Base-by-base conservation (phyloP, 129 eudicot species). In the Lactuca saligna region DNA sequence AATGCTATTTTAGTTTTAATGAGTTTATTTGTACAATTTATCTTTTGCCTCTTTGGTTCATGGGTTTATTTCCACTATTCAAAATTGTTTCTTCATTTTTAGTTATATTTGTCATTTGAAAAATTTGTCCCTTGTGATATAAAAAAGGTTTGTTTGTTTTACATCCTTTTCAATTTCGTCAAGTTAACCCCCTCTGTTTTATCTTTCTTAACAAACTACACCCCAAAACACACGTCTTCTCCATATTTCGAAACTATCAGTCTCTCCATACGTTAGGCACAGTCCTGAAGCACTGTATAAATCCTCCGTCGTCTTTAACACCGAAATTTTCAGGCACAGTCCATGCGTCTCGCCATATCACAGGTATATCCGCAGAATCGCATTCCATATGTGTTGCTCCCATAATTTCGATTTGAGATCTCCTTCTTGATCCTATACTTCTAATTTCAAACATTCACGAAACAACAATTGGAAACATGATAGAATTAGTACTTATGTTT, bases 391-490 rank as follows among this genome's bases (percentile, higher is more conserved):
- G 49, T 16, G 39, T 67, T 33, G 16, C 72, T 66, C 12, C 7
- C 34, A 34, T 38, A 0, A 68, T 68, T 39, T 41, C 29, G 20
- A 54, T 68, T 68, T 66, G 37, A 51, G 49, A 51, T 67, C 72
- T 53, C 50, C 49, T 50, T 34, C 34, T 51, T 10, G 35, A 67
- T 67, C 61, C 17, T 33, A 51, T 67, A 17, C 16, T 51, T 17
- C 4, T 8, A 37, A 68, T 11, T 68, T 17, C 38, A n/a, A 35
- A 35, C 6, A 17, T 17, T 54, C 8, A 54, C 17, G 39, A 20
- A 68, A 68, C 31, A 20, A 0, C 57, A 38, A 55, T 68, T 68
- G 63, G 63, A 68, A 68, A 54, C 54, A 39, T 38, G 25, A 68
- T 68, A 37, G 38, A 33, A 37, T 55, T 63, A 38, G 61, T 39